Evolutionary conservation across 2,329 filamentous ascomycete genomes (phyloP).

Genomic region (Stagonosporopsis tanaceti): DNA sequence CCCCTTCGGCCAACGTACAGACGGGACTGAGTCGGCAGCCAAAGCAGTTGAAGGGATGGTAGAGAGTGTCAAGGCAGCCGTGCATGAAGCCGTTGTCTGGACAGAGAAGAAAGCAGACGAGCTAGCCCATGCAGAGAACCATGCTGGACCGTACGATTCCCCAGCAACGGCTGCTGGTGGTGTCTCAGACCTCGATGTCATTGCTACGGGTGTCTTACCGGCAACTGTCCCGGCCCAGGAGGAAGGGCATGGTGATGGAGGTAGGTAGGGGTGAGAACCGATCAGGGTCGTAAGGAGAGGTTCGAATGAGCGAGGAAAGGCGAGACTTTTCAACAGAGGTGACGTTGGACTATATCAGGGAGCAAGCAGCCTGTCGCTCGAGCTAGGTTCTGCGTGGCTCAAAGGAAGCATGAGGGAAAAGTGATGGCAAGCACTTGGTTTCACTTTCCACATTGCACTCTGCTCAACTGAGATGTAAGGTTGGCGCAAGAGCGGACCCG

Average conservation of each 20-base stretch:
- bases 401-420: too few relatives aligned
- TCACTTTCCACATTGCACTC: too few relatives aligned
- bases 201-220: slow-evolving; percentile 41
- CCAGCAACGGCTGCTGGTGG: slow-evolving; percentile 40
- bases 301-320: not conserved
- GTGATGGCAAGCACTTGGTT: not conserved
- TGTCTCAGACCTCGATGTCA: slow-evolving; percentile 43
- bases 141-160: slow-evolving; percentile 43
- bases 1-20: slow-evolving; percentile 14
- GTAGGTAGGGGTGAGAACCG: not conserved
- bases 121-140: slow-evolving; percentile 31
- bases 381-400: not conserved
- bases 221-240: slow-evolving; percentile 27
- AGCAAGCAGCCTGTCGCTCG: too few relatives aligned
- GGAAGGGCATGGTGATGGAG: slow-evolving; percentile 19
- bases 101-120: slow-evolving; percentile 37
- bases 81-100: slow-evolving; percentile 36
- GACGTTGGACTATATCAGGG: not conserved
- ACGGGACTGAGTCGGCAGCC: slow-evolving; percentile 24
- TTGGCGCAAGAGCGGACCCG: not conserved
- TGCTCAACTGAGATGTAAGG: not conserved
- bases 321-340: not conserved
- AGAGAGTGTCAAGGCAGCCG: slow-evolving; percentile 28
- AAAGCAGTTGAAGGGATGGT: slow-evolving; percentile 29
- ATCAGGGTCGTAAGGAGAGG: not conserved